Evolutionary conservation across 208 protist genomes (phyloP), one percentile per base, ranked within the genome.

Genomic region (Angomonas deanei): DNA sequence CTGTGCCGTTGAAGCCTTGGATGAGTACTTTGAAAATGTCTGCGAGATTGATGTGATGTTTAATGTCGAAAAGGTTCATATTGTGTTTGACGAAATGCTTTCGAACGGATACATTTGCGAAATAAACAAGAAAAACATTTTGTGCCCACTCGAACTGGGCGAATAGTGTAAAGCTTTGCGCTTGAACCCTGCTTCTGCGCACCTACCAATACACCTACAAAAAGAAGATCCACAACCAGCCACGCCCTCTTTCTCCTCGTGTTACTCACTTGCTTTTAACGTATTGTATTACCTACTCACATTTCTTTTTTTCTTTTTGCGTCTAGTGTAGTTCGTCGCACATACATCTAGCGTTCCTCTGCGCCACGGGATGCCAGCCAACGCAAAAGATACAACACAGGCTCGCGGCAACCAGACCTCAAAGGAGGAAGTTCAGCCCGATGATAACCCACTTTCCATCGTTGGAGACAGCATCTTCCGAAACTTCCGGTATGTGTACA

Each of bases 1-100:
- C 27, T 70, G 77, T n/a, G 84, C 86, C 38, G 81, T 91, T 24
- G 80, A 86, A 60, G 49, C 76, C 23, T 72, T 96, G 27, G 82
- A 92, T 64, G 65, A 61, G 24, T 96, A 94, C 75, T 96, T 96
- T 74, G 91, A 89, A 24, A 90, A 91, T 46, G 86, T 93, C 1
- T 93, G 97, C 61, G 97, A 99, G 72, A 82, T 99, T 10, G 98
- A 99, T 74, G 79, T 99, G n/a, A 97, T 99, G 70, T 99, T 98
- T 73, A 99, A 99, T 67, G 98, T 98, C 33, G 92, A 99, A 57
- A 98, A 98, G 60, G 97, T 91, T 1, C 98, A 98, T 75, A 98
- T 96, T 74, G 90, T 99, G 19, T 78, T 99, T 28, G 94, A 99
- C 61, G 97, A 99, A 74, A 75, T 99, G 39, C 38, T 99, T 11